Base-by-base conservation (phyloP, 2,329 filamentous ascomycete genomes). In the Claviceps sp. region DNA sequence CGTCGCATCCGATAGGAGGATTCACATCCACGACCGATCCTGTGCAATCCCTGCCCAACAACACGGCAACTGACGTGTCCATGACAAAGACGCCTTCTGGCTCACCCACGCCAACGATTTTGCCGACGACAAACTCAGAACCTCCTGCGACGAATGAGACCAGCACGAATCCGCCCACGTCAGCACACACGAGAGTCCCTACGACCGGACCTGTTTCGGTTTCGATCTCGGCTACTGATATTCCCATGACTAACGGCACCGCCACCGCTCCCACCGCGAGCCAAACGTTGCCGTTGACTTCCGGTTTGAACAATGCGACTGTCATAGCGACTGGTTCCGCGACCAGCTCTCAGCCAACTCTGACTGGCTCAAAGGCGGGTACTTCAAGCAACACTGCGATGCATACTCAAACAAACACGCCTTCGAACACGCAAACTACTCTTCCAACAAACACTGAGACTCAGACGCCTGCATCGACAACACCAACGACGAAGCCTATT, bases 371-470 rank as follows among this genome's bases (percentile, higher is more conserved):
- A 4, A 44, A 7, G 16, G 57, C 59, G 23, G 62, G 58, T 16
- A 56, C 55, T 22, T 56, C 59, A 17, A 63, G 29, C 29, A 11
- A 34, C 9, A 34, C 29, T 34, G 29, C 29, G 29, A 9, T 9
- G 29, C 29, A 34, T 34, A 34, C 29, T 11, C 29, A 11, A 34
- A 4, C 29, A 34, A 34, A 34, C 9, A 34, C 8, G 9, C 29
- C 29, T 11, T 34, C 29, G 29, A 34, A 34, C 29, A 11, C 29
- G 29, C 29, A 40, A 17, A 40, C n/a, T 8, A 9, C 14, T 17
- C 8, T 17, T 20, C 16, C 59, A 8, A 55, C 54, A 3, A 54
- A 57, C 6, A 49, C 59, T 9, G 54, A 58, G 17, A 49, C 59
- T 8, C 40, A 22, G 20, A 36, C 20, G 13, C 53, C 56, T 39